Base-by-base conservation (phyloP, 2,329 filamentous ascomycete species). In the Colletotrichum sp. region DNA sequence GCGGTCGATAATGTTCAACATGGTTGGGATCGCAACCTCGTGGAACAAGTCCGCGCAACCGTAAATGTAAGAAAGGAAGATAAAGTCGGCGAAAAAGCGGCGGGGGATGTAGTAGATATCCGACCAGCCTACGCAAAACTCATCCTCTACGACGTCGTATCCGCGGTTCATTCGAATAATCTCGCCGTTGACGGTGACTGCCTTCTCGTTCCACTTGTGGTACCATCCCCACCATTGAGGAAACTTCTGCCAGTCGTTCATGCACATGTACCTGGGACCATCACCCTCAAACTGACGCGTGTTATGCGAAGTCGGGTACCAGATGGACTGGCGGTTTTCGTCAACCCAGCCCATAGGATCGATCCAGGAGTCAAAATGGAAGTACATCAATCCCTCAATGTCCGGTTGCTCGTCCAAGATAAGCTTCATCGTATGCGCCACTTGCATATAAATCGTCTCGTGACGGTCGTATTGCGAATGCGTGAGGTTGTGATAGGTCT, bases 21-120 rank as follows among this genome's bases (percentile, higher is more conserved):
- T 83, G 15, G 81, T 82, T 7, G 82, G 82, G n/a, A 82, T 80
- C 10, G 81, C 81, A 16, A 83, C 76, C 68, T 84, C 82, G 77
- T 83, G 82, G 70, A 83, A 83, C 13, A 80, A 73, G 6, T 76
- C 71, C 24, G 76, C 76, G 39, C 76, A 78, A 12, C 65, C 77
- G 69, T 80, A 82, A 10, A 82, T 67, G n/a, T 77, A 69, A 10
- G 79, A 68, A 5, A 84, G 78, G 59, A 78, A 76, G 44, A 83
- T 81, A 36, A 76, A 84, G 73, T 84, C 82, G 36, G 76, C 75
- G 68, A 84, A 84, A 76, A 81, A 81, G 36, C 80, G 80, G 30
- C 81, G 79, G 8, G 83, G 83, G 36, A 84, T 76, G 78, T 81
- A 84, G 78, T 82, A 84, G 15, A 84, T 82, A 59, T 84, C 83